Evolutionary conservation across 352 stramenopile genomes (phyloP).

Genomic region (Phytopythium mirpurense): DNA sequence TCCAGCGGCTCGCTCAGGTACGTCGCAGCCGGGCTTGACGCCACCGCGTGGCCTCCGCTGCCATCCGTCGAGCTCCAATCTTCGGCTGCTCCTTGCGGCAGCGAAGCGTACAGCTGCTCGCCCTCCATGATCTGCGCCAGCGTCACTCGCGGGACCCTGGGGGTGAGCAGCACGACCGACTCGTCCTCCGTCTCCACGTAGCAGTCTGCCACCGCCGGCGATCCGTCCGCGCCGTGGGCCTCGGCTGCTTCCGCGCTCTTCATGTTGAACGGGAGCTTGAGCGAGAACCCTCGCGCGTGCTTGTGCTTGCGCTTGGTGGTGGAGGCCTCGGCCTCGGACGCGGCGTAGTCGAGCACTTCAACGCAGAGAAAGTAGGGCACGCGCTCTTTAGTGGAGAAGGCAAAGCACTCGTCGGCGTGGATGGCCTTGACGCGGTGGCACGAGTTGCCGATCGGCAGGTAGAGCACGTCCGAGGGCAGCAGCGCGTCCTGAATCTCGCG

Average conservation of each 20-base stretch:
- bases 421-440: constrained; percentile 73
- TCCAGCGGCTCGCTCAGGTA: constrained; percentile 21
- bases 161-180: constrained; percentile 21
- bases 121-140: constrained; percentile 9
- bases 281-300: constrained; percentile 29
- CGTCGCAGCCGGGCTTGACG: constrained; percentile 1
- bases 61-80: neutral
- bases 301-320: no score
- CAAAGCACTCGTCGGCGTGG: constrained; percentile 71
- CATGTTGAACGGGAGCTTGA: constrained; percentile 51
- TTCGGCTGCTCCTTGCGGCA: neutral
- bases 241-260: constrained; percentile 13
- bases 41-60: neutral
- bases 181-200: constrained; percentile 9
- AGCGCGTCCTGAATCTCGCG: constrained; percentile 40
- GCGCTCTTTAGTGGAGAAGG: constrained; percentile 81
- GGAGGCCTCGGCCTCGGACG: constrained; percentile 15
- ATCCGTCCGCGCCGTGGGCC: neutral
- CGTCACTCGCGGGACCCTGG: constrained; percentile 19
- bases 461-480: constrained; percentile 71
- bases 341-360: constrained; percentile 74
- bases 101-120: constrained; percentile 1
- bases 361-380: constrained; percentile 81
- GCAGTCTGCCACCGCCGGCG: neutral
- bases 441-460: constrained; percentile 71